Evolutionary conservation across 83 land plant species (phyloP).

Genomic region (Diphasiastrum complanatum): DNA sequence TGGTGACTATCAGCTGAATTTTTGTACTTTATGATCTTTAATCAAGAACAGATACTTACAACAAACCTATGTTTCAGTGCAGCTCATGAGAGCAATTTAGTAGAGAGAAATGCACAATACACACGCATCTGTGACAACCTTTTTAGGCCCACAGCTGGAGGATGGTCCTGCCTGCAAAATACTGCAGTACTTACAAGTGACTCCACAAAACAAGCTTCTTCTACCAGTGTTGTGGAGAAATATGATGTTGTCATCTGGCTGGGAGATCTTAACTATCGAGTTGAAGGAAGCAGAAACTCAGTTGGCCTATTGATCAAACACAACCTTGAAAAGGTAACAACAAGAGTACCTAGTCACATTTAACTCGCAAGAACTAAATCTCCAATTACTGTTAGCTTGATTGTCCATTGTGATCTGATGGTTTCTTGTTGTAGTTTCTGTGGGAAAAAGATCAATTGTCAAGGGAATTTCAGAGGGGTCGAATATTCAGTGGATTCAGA

Average conservation of each 20-base stretch:
- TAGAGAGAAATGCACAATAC: constrained; percentile 58
- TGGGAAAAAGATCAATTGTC: constrained; percentile 60
- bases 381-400: too few relatives aligned
- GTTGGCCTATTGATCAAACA: constrained; percentile 48
- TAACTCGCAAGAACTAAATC: too few relatives aligned
- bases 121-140: constrained; percentile 43
- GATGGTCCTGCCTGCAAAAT: background rate
- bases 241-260: constrained; percentile 59
- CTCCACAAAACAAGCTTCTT: background rate
- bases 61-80: constrained; percentile 18
- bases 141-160: constrained; percentile 7
- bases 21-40: constrained; percentile 1
- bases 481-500: constrained; percentile 57
- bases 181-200: background rate
- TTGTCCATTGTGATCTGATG: too few relatives aligned
- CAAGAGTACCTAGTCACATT: too few relatives aligned
- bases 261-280: constrained; percentile 77
- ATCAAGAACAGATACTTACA: too few relatives aligned
- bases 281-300: constrained; percentile 48
- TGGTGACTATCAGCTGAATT: background rate
- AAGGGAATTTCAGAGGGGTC: constrained; percentile 56
- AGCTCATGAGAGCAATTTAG: constrained; percentile 77
- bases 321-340: constrained; percentile 54
- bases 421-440: constrained; percentile 35
- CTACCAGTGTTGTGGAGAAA: constrained; percentile 22